Evolutionary conservation across 1,139 yeast genomes (phyloP), one percentile per base, ranked within the genome.

Genomic region (Pichia sp.): DNA sequence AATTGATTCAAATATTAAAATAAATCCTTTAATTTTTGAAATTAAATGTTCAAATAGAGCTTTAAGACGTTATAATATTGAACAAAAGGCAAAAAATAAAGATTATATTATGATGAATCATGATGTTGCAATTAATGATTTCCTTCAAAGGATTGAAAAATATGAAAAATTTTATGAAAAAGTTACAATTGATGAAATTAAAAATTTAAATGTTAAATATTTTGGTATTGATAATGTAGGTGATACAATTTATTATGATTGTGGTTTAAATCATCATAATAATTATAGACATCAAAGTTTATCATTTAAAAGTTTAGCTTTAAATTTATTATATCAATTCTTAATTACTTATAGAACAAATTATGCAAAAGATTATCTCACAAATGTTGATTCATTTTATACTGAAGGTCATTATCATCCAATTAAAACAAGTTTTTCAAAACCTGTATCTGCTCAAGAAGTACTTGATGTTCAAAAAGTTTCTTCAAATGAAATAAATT

Each of bases 111-210:
- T 55, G 7, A 50, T 55, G 42, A 56, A 62, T 35, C 57, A 60
- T 39, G 70, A 70, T 34, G 60, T 63, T 18, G 81, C 88, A 5
- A 73, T 82, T n/a, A 56, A 66, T 8, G 89, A 83, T 65, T 83
- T 83, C 58, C 72, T 81, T 42, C 67, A 70, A 49, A 70, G 90
- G 53, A 68, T 82, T n/a, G 65, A 69, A 37, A 74, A 75, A 55
- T 83, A 83, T 61, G 68, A 69, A 47, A 63, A 68, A 41, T 76
- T 76, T n/a, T 83, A 79, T 60, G 77, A 81, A 55, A 81, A 79
- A 7, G 72, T 83, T 27, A 69, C 76, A 1, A 53, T 59, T 11
- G 66, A 66, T 3, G 89, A 83, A 63, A 66, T 81, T 45, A 55
- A 62, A 9, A 42, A 49, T 3, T 68, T 73, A 50, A 63, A 63